Evolutionary conservation across 129 eudicot genomes (phyloP), one percentile per base, ranked within the genome.

Genomic region (Gnaphalium uliginosum): DNA sequence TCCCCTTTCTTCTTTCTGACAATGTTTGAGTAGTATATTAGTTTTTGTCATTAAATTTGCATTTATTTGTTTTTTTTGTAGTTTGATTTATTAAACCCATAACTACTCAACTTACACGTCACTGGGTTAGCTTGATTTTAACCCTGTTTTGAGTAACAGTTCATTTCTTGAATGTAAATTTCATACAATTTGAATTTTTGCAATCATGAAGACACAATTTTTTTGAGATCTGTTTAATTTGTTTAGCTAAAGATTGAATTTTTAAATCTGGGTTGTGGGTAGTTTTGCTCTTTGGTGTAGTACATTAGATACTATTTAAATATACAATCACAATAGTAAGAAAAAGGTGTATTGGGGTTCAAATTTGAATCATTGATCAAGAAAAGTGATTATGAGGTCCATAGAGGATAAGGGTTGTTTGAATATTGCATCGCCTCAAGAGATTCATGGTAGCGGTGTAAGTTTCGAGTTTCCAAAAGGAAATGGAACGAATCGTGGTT

Each of bases 391-490:
- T 70, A 88, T 93, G 98, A 93, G 89, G 86, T 88, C 98, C 30
- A 71, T 88, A 59, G 96, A 92, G 79, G 98, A 92, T 74, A 92
- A 92, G 86, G 90, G 87, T 51, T 74, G 83, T 71, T 72, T 87
- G 76, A 87, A 77, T 77, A 77, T 76, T 72, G 87, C 79, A 62
- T 74, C 81, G 59, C 27, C 84, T 57, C 91, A 82, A 21, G 96
- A 90, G 69, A 79, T 67, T 9, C 58, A 82, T 9, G 75, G 81
- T 39, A 77, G 76, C 27, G 69, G 61, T 41, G 15, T 56, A 9
- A 83, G 73, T 71, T 90, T 90, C 26, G 96, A 90, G 88, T 90
- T 90, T 73, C 96, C 88, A 66, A 87, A 87, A 81, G 92, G 87
- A 66, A 84, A 81, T 43, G 87, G 92, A 25, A 39, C 78, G 66